Base-by-base conservation (phyloP, 2,329 filamentous ascomycete species). In the Thielaviopsis euricoi region DNA sequence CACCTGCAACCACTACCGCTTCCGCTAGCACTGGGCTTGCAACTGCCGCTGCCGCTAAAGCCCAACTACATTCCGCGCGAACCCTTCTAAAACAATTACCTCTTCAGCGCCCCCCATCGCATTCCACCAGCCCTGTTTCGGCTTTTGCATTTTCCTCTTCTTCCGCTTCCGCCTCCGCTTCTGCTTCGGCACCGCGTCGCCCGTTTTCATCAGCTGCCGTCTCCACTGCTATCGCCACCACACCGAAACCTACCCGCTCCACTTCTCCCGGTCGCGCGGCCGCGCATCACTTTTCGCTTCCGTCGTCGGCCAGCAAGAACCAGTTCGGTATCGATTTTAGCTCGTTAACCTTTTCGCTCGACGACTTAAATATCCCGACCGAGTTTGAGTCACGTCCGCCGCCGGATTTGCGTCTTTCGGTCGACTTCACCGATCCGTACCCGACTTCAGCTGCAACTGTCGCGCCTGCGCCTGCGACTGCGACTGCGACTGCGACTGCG, bases 201-300 rank as follows among this genome's bases (percentile, higher is more conserved):
- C 23, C 51, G 7, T 12, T 29, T 29, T 25, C 51, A 17, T 25
- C 50, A 10, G 25, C 22, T 29, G 23, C 21, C n/a, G 23, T 43
- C 56, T 25, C 52, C 43, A 19, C 55, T 25, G 13, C 49, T 10
- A 33, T 33, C 29, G 29, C 7, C 29, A 10, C 29, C 55, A 22
- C 55, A 29, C 55, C 55, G 25, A 22, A 10, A 25, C 22, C 25
- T 2, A n/a, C 21, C 22, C 50, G 26, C 22, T 52, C 55, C 21
- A 43, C 49, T 7, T 43, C 55, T 29, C n/a, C 55, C 29, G 22
- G 13, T 19, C n/a, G 40, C 46, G 23, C 50, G 26, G 23, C 57
- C 43, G 55, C 55, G 23, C 58, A 60, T 22, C 58, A 60, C 58
- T 48, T 58, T 19, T 60, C 58, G 52, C 33, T 60, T 48, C 55